Evolutionary conservation across 257 asterid genomes (phyloP), one percentile per base, ranked within the genome.

Genomic region (Plantago elongata): DNA sequence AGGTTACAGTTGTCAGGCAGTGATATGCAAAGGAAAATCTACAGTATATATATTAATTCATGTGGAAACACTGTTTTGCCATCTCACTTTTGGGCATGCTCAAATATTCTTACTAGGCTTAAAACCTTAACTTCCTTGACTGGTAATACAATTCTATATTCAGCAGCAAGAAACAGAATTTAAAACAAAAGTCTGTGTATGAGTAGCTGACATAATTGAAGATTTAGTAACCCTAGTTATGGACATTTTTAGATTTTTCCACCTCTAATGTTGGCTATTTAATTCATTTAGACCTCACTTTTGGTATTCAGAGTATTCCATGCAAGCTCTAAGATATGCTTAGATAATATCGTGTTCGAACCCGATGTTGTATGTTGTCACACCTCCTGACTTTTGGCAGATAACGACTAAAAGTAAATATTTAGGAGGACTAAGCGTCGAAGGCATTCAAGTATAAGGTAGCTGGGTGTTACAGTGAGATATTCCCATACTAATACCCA

Each of bases 1-100:
- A 63, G 51, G 54, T 38, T 29, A 15, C 45, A 60, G 27, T 69
- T 65, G 64, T 70, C 62, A 76, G 71, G 65, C 46, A 51, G 18
- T 16, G 60, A 44, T 45, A 54, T 46, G 66, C 51, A 69, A 46
- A 63, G 51, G 15, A 61, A 65, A 45, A 22, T 22, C 27, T 22
- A 22, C 27, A 44, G 47, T 11, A 63, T 50, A 50, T 38, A 22
- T 1, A 22, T 62, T 49, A 16, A 49, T 14, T 17, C 54, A 49
- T 49, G 54, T 13, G 54, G 27, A 22, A 48, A 49, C 54, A 49
- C 18, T 14, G 54, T 13, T 49, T 16, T 9, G 27, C 2, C 7
- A 49, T 22, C 22, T 49, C 54, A 49, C 18, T 14, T 14, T 14
- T 16, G 10, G 10, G 14, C 54, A 14, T 49, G 22, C n/a, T 49